Evolutionary conservation across 2,329 filamentous ascomycete genomes (phyloP).

Genomic region (Alternaria consortialis): DNA sequence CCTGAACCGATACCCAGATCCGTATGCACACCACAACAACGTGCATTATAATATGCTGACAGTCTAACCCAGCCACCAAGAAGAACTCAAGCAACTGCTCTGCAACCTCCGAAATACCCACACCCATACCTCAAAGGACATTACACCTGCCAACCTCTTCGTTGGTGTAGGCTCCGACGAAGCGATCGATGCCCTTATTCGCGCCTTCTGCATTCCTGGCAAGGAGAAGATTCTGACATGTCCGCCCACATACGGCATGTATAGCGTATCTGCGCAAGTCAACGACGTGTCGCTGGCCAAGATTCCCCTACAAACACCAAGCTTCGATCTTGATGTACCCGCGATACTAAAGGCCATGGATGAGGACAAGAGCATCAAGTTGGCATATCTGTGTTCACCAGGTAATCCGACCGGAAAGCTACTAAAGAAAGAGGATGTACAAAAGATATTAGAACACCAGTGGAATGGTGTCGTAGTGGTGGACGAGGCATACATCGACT

Average conservation of each 20-base stretch:
- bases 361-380: constrained; percentile 74
- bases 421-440: constrained; percentile 78
- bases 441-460: constrained; percentile 78
- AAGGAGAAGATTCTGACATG: constrained; percentile 92
- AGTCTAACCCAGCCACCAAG: constrained; percentile 70
- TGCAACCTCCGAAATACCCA: constrained; percentile 89
- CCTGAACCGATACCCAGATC: constrained; percentile 94
- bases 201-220: constrained; percentile 90
- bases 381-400: constrained; percentile 92
- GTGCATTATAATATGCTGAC: constrained; percentile 4
- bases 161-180: constrained; percentile 97
- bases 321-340: constrained; percentile 75
- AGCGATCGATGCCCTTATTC: constrained; percentile 91
- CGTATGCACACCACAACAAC: constrained; percentile 54
- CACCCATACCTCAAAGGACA: constrained; percentile 75
- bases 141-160: constrained; percentile 86
- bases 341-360: constrained; percentile 73
- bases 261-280: constrained; percentile 89
- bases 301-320: constrained; percentile 79
- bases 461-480: constrained; percentile 96
- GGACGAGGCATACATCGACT: constrained; percentile 98
- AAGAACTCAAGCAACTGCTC: constrained; percentile 82
- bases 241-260: constrained; percentile 99
- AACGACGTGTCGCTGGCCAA: constrained; percentile 90
- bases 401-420: constrained; percentile 91